Evolutionary conservation across 345 rosid species (phyloP).

Genomic region (Litchi chinensis): DNA sequence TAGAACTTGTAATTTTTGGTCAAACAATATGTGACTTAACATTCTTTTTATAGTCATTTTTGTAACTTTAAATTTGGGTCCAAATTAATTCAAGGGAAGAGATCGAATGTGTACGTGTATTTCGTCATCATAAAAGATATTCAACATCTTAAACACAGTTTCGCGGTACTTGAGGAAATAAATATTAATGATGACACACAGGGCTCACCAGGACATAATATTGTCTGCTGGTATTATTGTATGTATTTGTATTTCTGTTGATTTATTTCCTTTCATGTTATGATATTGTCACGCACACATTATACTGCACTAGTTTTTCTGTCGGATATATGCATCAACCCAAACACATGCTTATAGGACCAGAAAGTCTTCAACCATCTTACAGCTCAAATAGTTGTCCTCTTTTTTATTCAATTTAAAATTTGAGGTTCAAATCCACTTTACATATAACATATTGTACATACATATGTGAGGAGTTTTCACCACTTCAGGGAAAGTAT

Average conservation of each 20-base stretch:
- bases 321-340: background rate
- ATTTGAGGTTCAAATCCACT: too few relatives aligned
- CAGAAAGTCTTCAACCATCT: background rate
- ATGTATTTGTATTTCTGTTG: background rate
- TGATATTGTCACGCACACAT: background rate
- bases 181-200: background rate
- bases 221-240: background rate
- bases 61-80: too few relatives aligned
- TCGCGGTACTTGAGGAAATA: background rate
- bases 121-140: background rate
- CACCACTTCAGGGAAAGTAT: too few relatives aligned
- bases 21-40: too few relatives aligned
- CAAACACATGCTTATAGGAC: background rate
- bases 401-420: too few relatives aligned
- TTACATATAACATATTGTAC: too few relatives aligned
- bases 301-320: background rate
- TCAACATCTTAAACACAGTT: too few relatives aligned
- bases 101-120: background rate
- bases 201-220: background rate
- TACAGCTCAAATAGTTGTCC: too few relatives aligned
- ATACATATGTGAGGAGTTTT: too few relatives aligned
- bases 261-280: background rate
- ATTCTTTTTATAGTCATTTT: too few relatives aligned
- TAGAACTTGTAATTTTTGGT: too few relatives aligned
- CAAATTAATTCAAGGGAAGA: background rate